Evolutionary conservation across 2,329 filamentous ascomycete genomes (phyloP), one percentile per base, ranked within the genome.

Genomic region (Sporothrix curviconia): DNA sequence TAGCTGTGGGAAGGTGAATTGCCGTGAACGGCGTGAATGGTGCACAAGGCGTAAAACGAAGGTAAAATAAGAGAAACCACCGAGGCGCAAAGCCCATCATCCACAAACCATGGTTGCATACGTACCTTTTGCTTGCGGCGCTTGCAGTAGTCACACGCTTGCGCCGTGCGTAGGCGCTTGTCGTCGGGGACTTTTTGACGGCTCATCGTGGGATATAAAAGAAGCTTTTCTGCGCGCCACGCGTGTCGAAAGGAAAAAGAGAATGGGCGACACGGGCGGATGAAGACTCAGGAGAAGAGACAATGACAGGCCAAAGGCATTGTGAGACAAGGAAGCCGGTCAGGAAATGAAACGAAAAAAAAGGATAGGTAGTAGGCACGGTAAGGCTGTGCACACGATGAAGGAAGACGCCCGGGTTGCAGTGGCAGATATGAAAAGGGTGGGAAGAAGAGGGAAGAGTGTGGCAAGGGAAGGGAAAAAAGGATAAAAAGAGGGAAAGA

Each of bases 111-210:
- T 25, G 22, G 9, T 30, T 19, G 28, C 32, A 47, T 22, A 65
- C 78, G 74, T 66, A 83, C 84, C 76, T 86, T 87, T 71, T 86
- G 83, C 68, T 87, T 87, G 61, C 83, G 78, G 59, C 78, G 76
- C 70, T 84, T 86, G 72, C 84, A 87, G 61, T 75, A 80, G 62
- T 84, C 80, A 68, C 84, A 87, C 40, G 84, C 84, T 63, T 82
- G 79, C 25, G 80, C 80, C 53, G 79, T 86, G 64, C 84, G 79
- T 70, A 83, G 79, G 62, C 83, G 77, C 68, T 84, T 81, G 62
- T 85, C 80, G 63, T 77, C 75, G 32, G 78, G 74, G 59, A 84
- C 78, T 67, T 76, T 81, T 52, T 75, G 75, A 64, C 80, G 75
- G 63, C 78, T 78, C 81, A 81, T 69, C 28, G n/a, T 58, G 37